Evolutionary conservation across 225 moss, liverwort and hornwort species (phyloP).

Genomic region (Sphagnum contortum): DNA sequence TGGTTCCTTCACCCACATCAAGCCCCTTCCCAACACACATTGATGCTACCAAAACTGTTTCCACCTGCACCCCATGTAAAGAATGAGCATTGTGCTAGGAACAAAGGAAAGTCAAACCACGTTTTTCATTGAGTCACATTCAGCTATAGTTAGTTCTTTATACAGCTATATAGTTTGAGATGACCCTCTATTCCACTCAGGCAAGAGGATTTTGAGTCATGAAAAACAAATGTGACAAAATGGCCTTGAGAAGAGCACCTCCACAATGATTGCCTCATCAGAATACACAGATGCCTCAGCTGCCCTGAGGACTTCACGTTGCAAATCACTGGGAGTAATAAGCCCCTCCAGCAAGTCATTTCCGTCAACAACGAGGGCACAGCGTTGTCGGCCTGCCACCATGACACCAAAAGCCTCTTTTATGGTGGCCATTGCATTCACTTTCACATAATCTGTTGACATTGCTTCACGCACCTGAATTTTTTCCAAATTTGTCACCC

Average conservation of each 20-base stretch:
- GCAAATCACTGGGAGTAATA: slow-evolving; percentile 27
- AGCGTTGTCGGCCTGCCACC: slow-evolving; percentile 26
- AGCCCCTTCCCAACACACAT: slow-evolving; percentile 34
- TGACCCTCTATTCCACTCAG: not conserved
- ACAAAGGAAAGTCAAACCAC: too few relatives aligned
- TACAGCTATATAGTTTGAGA: too few relatives aligned
- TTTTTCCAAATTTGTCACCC: not conserved
- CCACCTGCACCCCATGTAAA: slow-evolving; percentile 10
- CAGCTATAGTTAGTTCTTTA: too few relatives aligned
- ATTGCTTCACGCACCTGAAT: slow-evolving; percentile 30
- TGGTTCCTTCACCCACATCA: slow-evolving; percentile 4
- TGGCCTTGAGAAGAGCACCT: slow-evolving; percentile 10
- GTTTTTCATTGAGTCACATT: too few relatives aligned
- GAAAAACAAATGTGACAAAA: too few relatives aligned
- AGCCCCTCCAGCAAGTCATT: slow-evolving; percentile 48
- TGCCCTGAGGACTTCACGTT: slow-evolving; percentile 30
- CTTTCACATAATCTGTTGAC: slow-evolving; percentile 30
- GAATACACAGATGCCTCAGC: slow-evolving; percentile 25
- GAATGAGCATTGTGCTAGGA: too few relatives aligned
- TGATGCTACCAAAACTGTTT: slow-evolving; percentile 30
- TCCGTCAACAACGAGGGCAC: slow-evolving; percentile 41
- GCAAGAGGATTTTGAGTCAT: too few relatives aligned
- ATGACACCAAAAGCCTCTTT: slow-evolving; percentile 42
- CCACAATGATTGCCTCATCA: slow-evolving; percentile 9
- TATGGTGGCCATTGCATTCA: slow-evolving; percentile 42